Conservation (phyloP, 2,329 filamentous ascomycete species). For the Botrytis elliptica region DNA sequence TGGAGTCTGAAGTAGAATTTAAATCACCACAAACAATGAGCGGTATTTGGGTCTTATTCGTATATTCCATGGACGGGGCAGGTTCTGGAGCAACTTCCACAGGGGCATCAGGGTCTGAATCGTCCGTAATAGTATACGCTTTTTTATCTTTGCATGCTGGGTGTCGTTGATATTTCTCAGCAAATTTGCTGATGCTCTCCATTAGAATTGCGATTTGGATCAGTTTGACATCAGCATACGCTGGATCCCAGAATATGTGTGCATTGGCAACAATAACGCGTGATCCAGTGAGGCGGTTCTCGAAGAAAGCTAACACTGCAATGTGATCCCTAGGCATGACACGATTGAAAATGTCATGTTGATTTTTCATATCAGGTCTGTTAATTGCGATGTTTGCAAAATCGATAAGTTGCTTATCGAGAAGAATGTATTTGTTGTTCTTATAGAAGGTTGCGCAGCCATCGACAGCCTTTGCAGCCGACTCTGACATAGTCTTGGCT, state of each 20-base stretch:
- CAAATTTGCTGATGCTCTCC: constrained; percentile 83
- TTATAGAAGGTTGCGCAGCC: constrained; percentile 98
- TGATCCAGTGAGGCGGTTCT: constrained; percentile 86
- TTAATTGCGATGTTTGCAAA: constrained; percentile 92
- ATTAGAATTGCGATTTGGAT: constrained; percentile 95
- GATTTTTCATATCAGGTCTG: constrained; percentile 92
- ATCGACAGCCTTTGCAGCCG: constrained; percentile 85
- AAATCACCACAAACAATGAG: constrained; percentile 92
- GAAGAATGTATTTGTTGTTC: constrained; percentile 85
- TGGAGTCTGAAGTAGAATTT: constrained; percentile 84
- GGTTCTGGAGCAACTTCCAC: constrained; percentile 61
- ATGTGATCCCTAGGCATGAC: constrained; percentile 99
- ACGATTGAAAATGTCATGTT: constrained; percentile 96
- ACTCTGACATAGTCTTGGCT: constrained; percentile 87
- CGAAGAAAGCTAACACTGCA: constrained; percentile 85
- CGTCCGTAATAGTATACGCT: constrained; percentile 40
- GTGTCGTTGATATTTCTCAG: constrained; percentile 79
- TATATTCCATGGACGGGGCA: constrained; percentile 82
- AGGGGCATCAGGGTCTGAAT: constrained; percentile 47
- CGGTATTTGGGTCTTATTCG: constrained; percentile 82
- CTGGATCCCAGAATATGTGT: constrained; percentile 93
- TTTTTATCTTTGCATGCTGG: constrained; percentile 79
- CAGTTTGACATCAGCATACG: constrained; percentile 88
- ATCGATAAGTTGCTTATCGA: constrained; percentile 93
- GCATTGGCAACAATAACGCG: constrained; percentile 91